These are phyloP conservation scores for Bauhinia variegata DNA, from an alignment of 306 rosid genomes.

Conservation along the genomic window DNA sequence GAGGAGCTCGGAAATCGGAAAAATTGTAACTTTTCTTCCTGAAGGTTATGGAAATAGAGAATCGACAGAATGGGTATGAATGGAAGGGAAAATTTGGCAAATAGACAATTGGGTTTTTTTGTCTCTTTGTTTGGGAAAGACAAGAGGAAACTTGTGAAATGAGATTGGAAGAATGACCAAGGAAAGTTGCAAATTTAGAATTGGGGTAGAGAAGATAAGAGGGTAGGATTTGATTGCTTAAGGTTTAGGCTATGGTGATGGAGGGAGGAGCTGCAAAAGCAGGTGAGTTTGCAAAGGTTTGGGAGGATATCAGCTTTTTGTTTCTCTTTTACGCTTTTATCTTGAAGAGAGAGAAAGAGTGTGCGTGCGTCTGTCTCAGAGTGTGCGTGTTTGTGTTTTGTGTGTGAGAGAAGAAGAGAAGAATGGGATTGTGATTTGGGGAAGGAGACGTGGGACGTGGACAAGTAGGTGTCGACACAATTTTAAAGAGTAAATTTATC, in stretches of 20 bases:
- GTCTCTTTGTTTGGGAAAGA: slow-evolving; percentile 17
- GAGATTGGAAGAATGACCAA: too few species aligned
- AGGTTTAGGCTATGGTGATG: slow-evolving; percentile 49
- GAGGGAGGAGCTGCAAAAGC: slow-evolving; percentile 41
- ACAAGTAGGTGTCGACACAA: too few species aligned
- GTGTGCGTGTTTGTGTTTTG: too few species aligned
- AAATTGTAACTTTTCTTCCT: neutral
- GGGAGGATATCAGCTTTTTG: slow-evolving; percentile 9
- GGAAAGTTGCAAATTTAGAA: neutral
- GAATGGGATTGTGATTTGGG: too few species aligned
- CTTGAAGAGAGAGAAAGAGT: too few species aligned
- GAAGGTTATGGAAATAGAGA: neutral
- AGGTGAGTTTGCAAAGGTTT: slow-evolving; percentile 29
- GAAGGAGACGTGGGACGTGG: too few species aligned
- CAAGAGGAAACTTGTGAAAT: too few species aligned
- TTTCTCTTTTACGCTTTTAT: slow-evolving; percentile 1
- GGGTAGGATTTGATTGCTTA: slow-evolving; percentile 44
- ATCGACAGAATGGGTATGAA: neutral
- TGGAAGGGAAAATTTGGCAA: neutral
- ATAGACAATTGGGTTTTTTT: slow-evolving; percentile 23
- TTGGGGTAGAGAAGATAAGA: too few species aligned
- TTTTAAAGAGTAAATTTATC: too few species aligned
- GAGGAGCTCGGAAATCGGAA: slow-evolving; percentile 5
- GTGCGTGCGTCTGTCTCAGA: too few species aligned
- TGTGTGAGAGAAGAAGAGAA: too few species aligned